Evolutionary conservation across 495 filamentous ascomycete genomes (phyloP), one percentile per base, ranked within the genome.

Genomic region (Podospora didyma): DNA sequence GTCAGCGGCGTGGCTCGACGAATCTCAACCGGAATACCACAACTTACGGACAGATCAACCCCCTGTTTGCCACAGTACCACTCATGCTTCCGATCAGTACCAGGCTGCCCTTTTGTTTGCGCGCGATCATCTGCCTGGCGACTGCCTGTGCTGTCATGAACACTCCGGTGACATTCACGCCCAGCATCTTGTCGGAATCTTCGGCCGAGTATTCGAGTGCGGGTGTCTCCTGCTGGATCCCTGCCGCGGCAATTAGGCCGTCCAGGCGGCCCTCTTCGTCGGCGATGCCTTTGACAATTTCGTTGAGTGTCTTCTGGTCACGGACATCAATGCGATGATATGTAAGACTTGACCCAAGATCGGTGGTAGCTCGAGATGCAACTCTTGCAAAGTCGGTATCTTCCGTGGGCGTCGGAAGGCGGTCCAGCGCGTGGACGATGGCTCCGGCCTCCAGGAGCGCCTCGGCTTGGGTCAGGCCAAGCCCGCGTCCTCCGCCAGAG

Each of bases 291-390:
- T 79, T 76, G 45, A 95, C 75, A 26, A 88, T 80, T 35, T 74
- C 72, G 66, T 90, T 86, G 26, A 97, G 76, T 7, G 79, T 71
- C 20, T 79, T 73, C 21, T 86, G 86, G 66, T 92, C 84, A n/a
- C 89, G 86, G 22, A 96, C 90, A 66, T 96, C 90, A 54, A 94
- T 86, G 57, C 85, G 86, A 67, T 88, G 87, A 75, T 96, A 95
- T 57, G 83, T 74, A 34, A 96, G 67, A 44, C 82, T 80, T 19
- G 89, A 87, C 39, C 82, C 83, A 9, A 95, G 78, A 60, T 87
- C 84, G 37, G 79, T 67, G 6, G 69, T 73, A 6, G 89, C 89
- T 46, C 86, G 79, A 58, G 79, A 74, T 46, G 86, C 85, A 44
- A 93, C 80, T 19, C 67, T 69, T 21, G 75, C 75, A 62, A 91